Evolutionary conservation across 768 basidiomycete species (phyloP).

Genomic region (Tulasnella sp.): DNA sequence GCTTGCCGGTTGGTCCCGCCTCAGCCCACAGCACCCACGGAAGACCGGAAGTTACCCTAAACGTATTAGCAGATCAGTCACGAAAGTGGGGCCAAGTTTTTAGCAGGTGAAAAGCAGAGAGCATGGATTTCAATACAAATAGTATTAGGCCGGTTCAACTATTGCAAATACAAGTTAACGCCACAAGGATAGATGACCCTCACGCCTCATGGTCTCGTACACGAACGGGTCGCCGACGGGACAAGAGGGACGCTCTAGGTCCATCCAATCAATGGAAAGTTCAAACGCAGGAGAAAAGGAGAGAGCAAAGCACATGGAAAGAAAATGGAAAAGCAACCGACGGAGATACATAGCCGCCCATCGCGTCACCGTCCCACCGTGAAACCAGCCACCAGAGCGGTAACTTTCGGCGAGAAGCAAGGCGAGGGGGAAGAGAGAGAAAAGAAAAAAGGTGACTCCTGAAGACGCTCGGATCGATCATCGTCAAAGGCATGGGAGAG

Average conservation of each 20-base stretch:
- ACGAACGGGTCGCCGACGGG: neutral
- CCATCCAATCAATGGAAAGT: neutral
- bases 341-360: neutral
- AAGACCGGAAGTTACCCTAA: neutral
- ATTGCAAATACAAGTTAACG: no score
- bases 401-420: neutral
- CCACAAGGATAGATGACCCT: neutral
- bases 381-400: neutral
- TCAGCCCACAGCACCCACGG: neutral
- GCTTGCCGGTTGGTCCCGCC: neutral
- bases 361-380: neutral
- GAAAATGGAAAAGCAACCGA: neutral
- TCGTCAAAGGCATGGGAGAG: neutral
- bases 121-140: no score
- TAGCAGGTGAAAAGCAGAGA: neutral
- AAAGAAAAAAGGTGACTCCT: neutral
- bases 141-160: no score
- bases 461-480: neutral
- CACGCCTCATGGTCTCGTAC: neutral
- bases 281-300: neutral
- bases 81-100: neutral
- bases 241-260: no score
- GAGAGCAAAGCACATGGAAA: neutral
- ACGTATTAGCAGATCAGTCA: neutral
- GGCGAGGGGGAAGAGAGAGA: neutral